Percentiles rank a stretch among this genome's conserved stretches.
Evolutionary conservation across 169 alveolate genomes (phyloP).

Genomic region (Plasmodium billcollinsi): DNA sequence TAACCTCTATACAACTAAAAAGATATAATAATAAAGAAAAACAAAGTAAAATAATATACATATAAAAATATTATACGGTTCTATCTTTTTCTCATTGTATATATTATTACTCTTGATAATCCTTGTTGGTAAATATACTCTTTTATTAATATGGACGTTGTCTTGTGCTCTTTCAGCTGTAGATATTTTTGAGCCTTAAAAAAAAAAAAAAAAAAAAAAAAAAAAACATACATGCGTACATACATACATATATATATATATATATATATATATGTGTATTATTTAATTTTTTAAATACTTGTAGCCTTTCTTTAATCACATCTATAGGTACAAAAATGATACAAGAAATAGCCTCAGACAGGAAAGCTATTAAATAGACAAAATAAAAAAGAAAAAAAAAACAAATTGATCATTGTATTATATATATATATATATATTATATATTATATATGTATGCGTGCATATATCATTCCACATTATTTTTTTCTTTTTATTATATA

Average conservation of each 20-base stretch:
- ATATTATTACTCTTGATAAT: conserved; percentile 25
- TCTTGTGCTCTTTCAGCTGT: conserved; percentile 25
- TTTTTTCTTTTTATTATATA: neutral
- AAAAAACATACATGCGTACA: neutral
- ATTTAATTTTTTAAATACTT: conserved; percentile 21
- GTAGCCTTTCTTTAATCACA: conserved; percentile 66
- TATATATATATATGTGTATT: neutral
- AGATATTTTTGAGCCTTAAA: conserved; percentile 64
- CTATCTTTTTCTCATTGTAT: neutral
- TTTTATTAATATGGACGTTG: conserved; percentile 25
- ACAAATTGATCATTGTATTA: neutral
- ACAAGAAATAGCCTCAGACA: conserved; percentile 61
- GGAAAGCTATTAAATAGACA: conserved; percentile 9
- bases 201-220: conserved; percentile 3
- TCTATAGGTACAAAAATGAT: conserved; percentile 69
- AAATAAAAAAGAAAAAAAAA: neutral
- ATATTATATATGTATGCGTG: too few species aligned
- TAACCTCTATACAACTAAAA: conserved; percentile 66
- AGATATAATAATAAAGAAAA: neutral
- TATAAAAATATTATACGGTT: too few species aligned
- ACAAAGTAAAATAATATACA: too few species aligned
- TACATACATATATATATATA: neutral
- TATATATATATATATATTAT: neutral
- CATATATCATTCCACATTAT: neutral
- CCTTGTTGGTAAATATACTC: conserved; percentile 46